phyloP scores from a whole-genome alignment of 2,329 filamentous ascomycete species.

The Graphium sp. region DNA sequence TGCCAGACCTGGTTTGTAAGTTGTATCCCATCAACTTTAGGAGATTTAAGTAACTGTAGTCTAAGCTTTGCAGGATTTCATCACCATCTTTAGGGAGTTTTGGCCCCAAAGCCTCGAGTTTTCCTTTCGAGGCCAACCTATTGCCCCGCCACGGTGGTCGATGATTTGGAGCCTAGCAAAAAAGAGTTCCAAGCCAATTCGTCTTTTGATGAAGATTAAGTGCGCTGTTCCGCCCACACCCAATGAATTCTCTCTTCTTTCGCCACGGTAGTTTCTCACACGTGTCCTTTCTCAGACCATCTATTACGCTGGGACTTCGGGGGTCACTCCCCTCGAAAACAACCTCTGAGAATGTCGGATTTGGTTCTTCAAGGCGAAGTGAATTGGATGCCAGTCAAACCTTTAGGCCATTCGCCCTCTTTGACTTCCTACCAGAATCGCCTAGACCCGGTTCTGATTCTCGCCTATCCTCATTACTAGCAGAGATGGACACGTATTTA shows the following conservation, averaged over 20 bases:
- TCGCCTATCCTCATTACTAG: slow-evolving; percentile 2
- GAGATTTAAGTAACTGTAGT: neutral
- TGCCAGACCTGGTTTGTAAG: slow-evolving; percentile 11
- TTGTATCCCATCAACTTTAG: neutral
- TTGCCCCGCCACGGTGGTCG: slow-evolving; percentile 8
- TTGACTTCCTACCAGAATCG: no score
- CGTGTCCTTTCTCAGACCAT: no score
- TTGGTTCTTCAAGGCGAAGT: no score
- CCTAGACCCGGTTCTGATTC: no score
- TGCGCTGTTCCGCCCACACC: neutral
- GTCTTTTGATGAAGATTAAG: neutral
- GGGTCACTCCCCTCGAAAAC: no score
- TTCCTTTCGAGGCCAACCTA: slow-evolving; percentile 5
- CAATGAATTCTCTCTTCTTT: no score
- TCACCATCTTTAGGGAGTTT: slow-evolving; percentile 10
- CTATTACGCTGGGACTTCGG: no score
- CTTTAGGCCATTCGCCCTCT: no score
- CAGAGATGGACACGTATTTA: slow-evolving; percentile 7
- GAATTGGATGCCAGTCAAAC: no score
- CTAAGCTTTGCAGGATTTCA: slow-evolving; percentile 8
- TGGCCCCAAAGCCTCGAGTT: slow-evolving; percentile 9
- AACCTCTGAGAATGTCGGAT: no score
- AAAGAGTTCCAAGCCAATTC: neutral
- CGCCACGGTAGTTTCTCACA: no score
- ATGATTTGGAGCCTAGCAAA: slow-evolving; percentile 7